These are phyloP conservation scores for Hypoxylon trugodes DNA, from an alignment of 495 filamentous ascomycete species.

Conservation along the genomic window DNA sequence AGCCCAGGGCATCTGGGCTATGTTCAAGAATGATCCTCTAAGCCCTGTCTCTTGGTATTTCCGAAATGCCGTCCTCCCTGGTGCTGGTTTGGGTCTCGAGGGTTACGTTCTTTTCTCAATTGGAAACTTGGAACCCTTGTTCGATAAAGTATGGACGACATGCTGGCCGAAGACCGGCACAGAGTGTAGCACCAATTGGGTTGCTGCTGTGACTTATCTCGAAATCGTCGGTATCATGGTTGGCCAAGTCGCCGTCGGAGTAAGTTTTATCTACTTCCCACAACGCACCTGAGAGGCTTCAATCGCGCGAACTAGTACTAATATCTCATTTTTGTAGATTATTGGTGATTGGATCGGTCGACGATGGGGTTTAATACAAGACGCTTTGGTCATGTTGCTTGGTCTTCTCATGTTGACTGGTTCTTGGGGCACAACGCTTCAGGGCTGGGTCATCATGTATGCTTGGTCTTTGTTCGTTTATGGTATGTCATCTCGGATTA, in stretches of 20 bases:
- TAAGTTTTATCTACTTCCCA: constrained; percentile 47
- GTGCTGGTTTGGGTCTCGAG: constrained; percentile 87
- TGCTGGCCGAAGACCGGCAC: constrained; percentile 72
- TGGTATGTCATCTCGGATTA: constrained; percentile 53
- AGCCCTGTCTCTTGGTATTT: constrained; percentile 84
- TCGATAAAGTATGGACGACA: constrained; percentile 68
- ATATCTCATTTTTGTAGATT: constrained; percentile 35
- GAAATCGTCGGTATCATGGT: constrained; percentile 90
- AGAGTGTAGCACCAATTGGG: constrained; percentile 77
- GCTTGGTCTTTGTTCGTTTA: constrained; percentile 91
- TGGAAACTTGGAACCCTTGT: constrained; percentile 83
- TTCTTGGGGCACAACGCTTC: constrained; percentile 81
- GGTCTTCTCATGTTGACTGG: constrained; percentile 87
- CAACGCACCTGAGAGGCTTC: constrained; percentile 44
- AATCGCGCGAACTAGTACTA: constrained; percentile 8
- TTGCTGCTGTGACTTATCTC: constrained; percentile 80
- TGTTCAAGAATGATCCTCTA: constrained; percentile 83
- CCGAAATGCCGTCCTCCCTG: constrained; percentile 85
- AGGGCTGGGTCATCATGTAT: constrained; percentile 95
- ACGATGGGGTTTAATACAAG: constrained; percentile 91
- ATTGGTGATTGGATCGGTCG: constrained; percentile 76
- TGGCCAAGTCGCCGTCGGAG: constrained; percentile 80
- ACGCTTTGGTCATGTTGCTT: constrained; percentile 90
- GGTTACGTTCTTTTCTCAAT: constrained; percentile 96
- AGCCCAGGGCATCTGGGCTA: constrained; percentile 69